Conservation (phyloP, 192 early-diverging fungal genomes). For the Rhizophagus clarus region DNA sequence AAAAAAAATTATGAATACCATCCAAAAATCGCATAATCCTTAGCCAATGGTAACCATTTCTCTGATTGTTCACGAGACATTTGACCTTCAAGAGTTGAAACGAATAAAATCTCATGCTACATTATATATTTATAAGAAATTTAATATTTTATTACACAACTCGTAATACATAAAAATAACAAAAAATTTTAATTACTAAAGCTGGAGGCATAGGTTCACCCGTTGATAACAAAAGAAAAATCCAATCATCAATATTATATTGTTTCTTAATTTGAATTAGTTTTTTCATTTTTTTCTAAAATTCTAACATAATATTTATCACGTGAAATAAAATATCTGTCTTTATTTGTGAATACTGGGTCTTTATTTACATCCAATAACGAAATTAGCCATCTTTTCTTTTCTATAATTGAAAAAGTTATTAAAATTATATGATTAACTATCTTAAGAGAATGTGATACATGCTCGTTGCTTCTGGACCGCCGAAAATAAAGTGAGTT, state of each 20-base stretch:
- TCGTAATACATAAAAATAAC: slow-evolving; percentile 21
- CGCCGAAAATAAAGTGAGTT: slow-evolving; percentile 76
- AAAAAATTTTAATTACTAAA: slow-evolving; percentile 51
- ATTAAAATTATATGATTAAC: not conserved
- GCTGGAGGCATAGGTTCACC: slow-evolving; percentile 50
- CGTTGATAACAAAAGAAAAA: slow-evolving; percentile 55
- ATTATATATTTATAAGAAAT: no score
- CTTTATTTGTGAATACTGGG: slow-evolving; percentile 46
- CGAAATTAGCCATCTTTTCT: slow-evolving; percentile 32
- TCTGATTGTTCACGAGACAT: slow-evolving; percentile 45
- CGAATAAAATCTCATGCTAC: slow-evolving; percentile 46
- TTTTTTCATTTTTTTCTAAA: slow-evolving; percentile 41
- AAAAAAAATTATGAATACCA: slow-evolving; percentile 54
- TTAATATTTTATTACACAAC: slow-evolving; percentile 29
- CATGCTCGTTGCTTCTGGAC: slow-evolving; percentile 35
- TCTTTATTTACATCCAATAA: slow-evolving; percentile 34
- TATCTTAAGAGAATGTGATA: not conserved
- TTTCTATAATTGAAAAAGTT: not conserved
- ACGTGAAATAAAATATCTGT: slow-evolving; percentile 41
- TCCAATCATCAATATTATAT: slow-evolving; percentile 71
- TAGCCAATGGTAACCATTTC: slow-evolving; percentile 44
- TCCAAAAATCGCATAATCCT: slow-evolving; percentile 67
- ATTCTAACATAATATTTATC: slow-evolving; percentile 40
- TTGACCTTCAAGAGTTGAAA: slow-evolving; percentile 41
- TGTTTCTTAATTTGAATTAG: slow-evolving; percentile 64